These are phyloP conservation scores for Verticillium longisporum DNA, from an alignment of 2,329 filamentous ascomycete genomes.

Conservation along the genomic window DNA sequence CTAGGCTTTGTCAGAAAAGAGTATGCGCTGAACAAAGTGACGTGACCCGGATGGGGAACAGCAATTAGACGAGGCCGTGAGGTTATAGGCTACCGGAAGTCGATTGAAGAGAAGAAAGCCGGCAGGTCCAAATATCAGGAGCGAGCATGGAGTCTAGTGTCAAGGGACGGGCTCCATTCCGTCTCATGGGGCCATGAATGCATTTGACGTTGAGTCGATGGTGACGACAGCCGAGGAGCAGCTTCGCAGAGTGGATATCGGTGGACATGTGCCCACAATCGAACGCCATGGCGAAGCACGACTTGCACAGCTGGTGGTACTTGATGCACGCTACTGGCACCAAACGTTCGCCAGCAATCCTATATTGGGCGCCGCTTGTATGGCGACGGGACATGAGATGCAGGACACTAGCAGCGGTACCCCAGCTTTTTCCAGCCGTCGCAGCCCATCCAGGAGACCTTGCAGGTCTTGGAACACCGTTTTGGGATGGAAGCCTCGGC, in stretches of 20 bases:
- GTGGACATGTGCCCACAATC: slow-evolving; percentile 1
- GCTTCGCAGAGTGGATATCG: background rate
- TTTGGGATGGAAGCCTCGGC: background rate
- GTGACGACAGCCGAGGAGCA: slow-evolving; percentile 1
- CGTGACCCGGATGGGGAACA: background rate
- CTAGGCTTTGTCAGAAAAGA: background rate
- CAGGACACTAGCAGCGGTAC: background rate
- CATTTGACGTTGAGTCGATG: background rate
- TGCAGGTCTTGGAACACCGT: background rate
- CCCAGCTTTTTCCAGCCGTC: background rate
- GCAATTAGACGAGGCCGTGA: background rate
- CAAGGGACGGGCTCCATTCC: background rate
- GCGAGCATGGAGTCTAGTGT: background rate
- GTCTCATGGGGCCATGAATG: background rate
- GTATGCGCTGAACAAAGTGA: background rate
- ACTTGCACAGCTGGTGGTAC: background rate
- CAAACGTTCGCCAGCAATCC: background rate
- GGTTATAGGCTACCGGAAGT: background rate
- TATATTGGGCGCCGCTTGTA: background rate
- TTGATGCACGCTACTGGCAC: background rate
- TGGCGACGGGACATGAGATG: background rate
- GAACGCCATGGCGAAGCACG: background rate
- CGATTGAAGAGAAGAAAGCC: background rate
- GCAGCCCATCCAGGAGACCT: background rate
- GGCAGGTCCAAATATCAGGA: background rate